A percentile compares a stretch with the other conserved stretches of the same genome.
phyloP scores from a whole-genome alignment of 257 asterid species.

The Eucommia ulmoides region DNA sequence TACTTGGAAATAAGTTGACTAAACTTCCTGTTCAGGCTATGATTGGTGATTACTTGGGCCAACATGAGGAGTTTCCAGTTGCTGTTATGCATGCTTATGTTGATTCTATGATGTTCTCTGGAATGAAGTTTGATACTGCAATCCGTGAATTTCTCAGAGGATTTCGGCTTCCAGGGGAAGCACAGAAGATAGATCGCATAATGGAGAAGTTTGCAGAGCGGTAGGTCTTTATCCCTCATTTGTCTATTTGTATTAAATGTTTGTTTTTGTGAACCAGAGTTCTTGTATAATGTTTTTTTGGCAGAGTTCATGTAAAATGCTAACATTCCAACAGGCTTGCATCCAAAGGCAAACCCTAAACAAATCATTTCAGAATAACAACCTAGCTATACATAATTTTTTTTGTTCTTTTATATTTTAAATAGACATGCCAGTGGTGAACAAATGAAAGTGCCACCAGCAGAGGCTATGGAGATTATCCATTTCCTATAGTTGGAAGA shows the following conservation, averaged over 20 bases:
- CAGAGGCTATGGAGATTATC: no score
- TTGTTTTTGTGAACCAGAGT: constrained; percentile 11
- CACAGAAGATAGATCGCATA: constrained; percentile 98
- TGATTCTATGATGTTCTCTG: constrained; percentile 83
- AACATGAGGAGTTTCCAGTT: constrained; percentile 95
- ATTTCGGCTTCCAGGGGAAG: constrained; percentile 98
- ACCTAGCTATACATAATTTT: no score
- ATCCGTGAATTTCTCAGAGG: constrained; percentile 93
- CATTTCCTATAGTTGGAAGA: no score
- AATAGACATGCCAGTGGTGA: no score
- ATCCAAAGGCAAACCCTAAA: no score
- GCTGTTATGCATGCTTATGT: constrained; percentile 98
- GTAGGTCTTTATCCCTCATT: constrained; percentile 43
- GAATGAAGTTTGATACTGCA: constrained; percentile 81
- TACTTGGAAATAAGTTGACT: no score
- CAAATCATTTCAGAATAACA: not conserved
- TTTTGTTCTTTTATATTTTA: no score
- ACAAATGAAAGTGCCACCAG: no score
- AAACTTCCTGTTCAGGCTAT: constrained; percentile 58
- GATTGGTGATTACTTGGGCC: constrained; percentile 96
- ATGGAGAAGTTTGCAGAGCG: constrained; percentile 99
- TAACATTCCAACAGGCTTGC: not conserved
- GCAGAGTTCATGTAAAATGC: no score
- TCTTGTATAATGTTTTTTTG: no score
- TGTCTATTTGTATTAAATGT: constrained; percentile 11